Percentiles rank a stretch among this genome's conserved stretches.
phyloP scores from a whole-genome alignment of 2,329 filamentous ascomycete species.

The Trichoderma polysporum region DNA sequence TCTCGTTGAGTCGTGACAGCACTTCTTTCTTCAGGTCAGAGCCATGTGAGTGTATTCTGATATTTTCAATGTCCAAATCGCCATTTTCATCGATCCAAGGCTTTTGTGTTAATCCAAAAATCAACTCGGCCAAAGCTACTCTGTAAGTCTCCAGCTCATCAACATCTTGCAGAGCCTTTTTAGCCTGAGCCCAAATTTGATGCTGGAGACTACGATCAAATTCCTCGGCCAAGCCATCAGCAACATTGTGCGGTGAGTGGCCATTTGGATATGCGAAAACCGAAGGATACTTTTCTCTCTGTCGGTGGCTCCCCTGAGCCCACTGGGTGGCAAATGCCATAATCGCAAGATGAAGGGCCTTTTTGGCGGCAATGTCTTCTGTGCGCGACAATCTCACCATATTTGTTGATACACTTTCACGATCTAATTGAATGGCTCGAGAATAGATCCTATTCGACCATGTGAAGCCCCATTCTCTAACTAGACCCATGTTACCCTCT shows the following conservation, averaged over 20 bases:
- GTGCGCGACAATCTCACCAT: neutral
- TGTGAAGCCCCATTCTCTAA: neutral
- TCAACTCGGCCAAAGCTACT: neutral
- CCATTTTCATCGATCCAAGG: neutral
- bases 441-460: neutral
- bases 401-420: neutral
- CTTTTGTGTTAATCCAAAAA: neutral
- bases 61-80: neutral
- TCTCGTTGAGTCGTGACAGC: neutral
- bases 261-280: neutral
- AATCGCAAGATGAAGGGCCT: neutral
- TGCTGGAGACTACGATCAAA: constrained; percentile 1
- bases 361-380: neutral
- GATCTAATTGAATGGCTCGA: neutral
- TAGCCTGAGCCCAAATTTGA: neutral
- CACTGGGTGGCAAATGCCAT: neutral
- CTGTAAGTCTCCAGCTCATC: neutral
- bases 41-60: neutral
- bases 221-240: neutral
- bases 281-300: neutral
- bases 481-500: neutral
- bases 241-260: neutral
- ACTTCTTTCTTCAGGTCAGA: neutral
- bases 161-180: neutral
- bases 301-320: neutral